Evolutionary conservation across 345 rosid species (phyloP), one percentile per base, ranked within the genome.

Genomic region (Moricandia moricandioides): DNA sequence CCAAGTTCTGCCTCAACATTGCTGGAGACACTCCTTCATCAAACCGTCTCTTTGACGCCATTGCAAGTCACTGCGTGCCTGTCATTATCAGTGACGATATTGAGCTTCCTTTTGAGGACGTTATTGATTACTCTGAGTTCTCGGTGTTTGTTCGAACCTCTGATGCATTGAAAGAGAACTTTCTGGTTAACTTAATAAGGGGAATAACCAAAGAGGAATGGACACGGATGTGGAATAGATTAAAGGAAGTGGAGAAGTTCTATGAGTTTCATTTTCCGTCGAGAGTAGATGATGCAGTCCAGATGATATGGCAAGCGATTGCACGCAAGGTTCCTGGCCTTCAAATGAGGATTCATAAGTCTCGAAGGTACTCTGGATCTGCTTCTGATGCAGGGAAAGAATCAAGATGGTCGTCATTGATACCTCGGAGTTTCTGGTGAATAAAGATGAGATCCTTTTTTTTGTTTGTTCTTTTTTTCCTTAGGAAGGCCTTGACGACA

Each of bases 21-120:
- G 99, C 98, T 0, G 99, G 99, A 1, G 99, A 95, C 76, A 95
- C 99, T 6, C 99, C 99, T 65, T 95, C 96, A 13, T 90, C 98
- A 13, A 95, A 92, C 78, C 94, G 98, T 40, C 90, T 95, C 61
- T 95, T 95, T 31, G 99, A 95, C 52, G 97, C 99, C 72, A 91
- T 92, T 49, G 99, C 88, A 2, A 95, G 99, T 80, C 99, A 95
- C 70, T 95, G 99, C 7, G 91, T 95, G 13, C 99, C 97, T 0
- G 98, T 95, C 74, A 88, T 95, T 57, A 90, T 92, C 81, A 95
- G 99, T 6, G 99, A 95, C 17, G 92, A 90, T 10, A 95, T 95
- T 18, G 99, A 95, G 86, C 94, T 95, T 57, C 99, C 99, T 8
- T 95, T 81, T 6, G 99, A 92, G 82, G 98, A 90, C 30, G 84